phyloP scores from a whole-genome alignment of 2,329 filamentous ascomycete species.

The Colletotrichum tanaceti region DNA sequence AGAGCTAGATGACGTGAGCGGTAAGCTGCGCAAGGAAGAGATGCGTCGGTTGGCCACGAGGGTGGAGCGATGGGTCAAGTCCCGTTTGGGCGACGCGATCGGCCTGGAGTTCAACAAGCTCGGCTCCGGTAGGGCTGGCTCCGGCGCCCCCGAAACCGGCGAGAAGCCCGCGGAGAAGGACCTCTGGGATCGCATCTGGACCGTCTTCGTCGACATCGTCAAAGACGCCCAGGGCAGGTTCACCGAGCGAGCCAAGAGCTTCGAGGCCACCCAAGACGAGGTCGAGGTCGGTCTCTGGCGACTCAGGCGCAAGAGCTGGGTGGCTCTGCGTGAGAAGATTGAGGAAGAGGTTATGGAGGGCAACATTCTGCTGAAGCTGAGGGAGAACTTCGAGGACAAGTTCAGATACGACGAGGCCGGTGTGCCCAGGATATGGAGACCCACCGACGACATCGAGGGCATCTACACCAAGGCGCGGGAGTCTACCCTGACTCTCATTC shows the following conservation, averaged over 20 bases:
- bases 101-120: constrained; percentile 97
- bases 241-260: constrained; percentile 88
- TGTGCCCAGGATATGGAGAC: constrained; percentile 95
- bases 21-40: constrained; percentile 88
- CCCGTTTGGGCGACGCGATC: constrained; percentile 85
- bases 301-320: constrained; percentile 93
- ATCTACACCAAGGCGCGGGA: constrained; percentile 92
- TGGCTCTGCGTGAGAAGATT: constrained; percentile 86
- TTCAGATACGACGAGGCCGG: constrained; percentile 97
- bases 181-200: constrained; percentile 97
- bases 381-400: constrained; percentile 99
- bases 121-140: constrained; percentile 85
- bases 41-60: constrained; percentile 92
- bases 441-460: constrained; percentile 96
- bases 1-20: constrained; percentile 89
- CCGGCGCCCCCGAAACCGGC: constrained; percentile 81
- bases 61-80: constrained; percentile 93
- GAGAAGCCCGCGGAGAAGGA: constrained; percentile 85
- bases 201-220: constrained; percentile 83
- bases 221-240: constrained; percentile 88
- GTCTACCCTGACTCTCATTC: constrained; percentile 90
- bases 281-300: constrained; percentile 94
- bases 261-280: constrained; percentile 91
- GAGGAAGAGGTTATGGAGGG: constrained; percentile 99
- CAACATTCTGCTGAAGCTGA: constrained; percentile 92